Base-by-base conservation (phyloP, 2,329 filamentous ascomycete genomes). In the Thelonectria olida region DNA sequence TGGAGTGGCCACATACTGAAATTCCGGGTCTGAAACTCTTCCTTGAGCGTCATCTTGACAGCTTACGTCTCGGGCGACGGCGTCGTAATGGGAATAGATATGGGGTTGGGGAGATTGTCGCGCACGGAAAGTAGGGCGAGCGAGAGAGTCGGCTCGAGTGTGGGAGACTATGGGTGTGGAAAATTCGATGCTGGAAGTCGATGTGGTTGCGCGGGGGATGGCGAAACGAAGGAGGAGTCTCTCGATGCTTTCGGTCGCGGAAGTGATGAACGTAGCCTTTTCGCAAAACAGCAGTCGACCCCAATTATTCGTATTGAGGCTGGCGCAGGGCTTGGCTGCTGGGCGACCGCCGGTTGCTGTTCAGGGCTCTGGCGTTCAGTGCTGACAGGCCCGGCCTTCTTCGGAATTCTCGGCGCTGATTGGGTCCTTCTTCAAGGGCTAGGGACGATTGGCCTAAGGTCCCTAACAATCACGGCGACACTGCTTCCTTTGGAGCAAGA, bases 11-110 rank as follows among this genome's bases (percentile, higher is more conserved):
- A 81, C 88, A 73, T 83, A 91, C 89, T 92, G 80, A 92, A 92
- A 80, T 92, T 92, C 73, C 89, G 84, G 63, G 88, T 90, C 75
- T 85, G 85, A 75, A 92, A 90, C 79, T 91, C 89, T 74, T 91
- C 89, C 78, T 86, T 86, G 80, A 91, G 83, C 76, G 88, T 85
- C 88, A 91, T 91, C 66, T 80, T 88, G 83, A 70, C 74, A 72
- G 70, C 65, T 72, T 72, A 69, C 68, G 68, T 65, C 59, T 62
- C 57, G 38, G 38, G 41, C 17, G 22, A 22, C 49, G 48, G 56
- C 41, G 58, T 69, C 61, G 69, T 67, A 65, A 64, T 68, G 65
- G 61, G 61, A 39, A 23, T 27, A 38, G 34, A 41, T 51, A 25
- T 68, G 31, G 22, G 12, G 31, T 59, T 49, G 42, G 50, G 62